Percentiles rank a stretch among this genome's conserved stretches.
Evolutionary conservation across 345 rosid genomes (phyloP).

Genomic region (Microcos paniculata): DNA sequence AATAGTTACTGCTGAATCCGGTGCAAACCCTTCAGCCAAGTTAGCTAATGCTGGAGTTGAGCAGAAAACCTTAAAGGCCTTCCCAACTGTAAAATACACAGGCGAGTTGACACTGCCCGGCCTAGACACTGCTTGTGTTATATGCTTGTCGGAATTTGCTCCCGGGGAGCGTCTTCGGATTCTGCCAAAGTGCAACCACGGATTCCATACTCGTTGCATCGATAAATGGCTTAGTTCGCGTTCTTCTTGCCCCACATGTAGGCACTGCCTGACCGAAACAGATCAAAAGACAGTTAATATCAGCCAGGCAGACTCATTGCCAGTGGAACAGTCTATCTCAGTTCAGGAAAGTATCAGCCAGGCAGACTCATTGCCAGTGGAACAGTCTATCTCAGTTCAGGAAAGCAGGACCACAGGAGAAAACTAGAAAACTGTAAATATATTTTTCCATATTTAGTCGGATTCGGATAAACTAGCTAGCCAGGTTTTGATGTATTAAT

Average conservation of each 20-base stretch:
- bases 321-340: constrained; percentile 4
- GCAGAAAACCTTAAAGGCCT: constrained; percentile 42
- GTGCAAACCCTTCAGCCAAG: constrained; percentile 12
- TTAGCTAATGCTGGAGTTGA: constrained; percentile 41
- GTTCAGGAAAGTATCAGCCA: constrained; percentile 11
- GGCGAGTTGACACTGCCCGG: constrained; percentile 38
- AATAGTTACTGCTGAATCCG: constrained; percentile 31
- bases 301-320: constrained; percentile 10
- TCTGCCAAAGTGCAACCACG: constrained; percentile 66
- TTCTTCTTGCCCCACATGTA: constrained; percentile 66
- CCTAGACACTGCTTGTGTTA: constrained; percentile 50
- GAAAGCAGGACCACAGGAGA: not conserved
- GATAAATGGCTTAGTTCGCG: constrained; percentile 68
- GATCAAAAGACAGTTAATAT: constrained; percentile 31
- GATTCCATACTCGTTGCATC: constrained; percentile 58
- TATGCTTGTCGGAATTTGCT: constrained; percentile 51
- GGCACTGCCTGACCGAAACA: constrained; percentile 41
- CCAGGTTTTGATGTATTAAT: not conserved
- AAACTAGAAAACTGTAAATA: not conserved
- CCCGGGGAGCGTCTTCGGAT: constrained; percentile 43
- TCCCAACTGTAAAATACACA: constrained; percentile 45
- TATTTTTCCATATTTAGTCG: not conserved
- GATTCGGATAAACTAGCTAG: not conserved
- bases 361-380: constrained; percentile 10
- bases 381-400: not conserved